Base-by-base conservation (phyloP, 306 rosid species). In the Pachyrhizus erosus region DNA sequence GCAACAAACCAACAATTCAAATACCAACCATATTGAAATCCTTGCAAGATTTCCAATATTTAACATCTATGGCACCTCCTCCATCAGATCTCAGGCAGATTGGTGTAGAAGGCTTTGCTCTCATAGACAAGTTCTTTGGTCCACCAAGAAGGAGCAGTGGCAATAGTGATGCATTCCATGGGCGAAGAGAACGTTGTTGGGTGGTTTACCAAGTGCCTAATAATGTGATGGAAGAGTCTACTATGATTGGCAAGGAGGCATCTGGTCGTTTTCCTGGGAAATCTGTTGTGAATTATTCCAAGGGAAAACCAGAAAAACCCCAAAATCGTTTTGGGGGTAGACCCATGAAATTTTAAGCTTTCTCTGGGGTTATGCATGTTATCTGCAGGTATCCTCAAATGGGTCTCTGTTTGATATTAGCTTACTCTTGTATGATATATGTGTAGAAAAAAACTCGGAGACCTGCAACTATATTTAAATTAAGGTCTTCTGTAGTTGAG, bases 261-360 rank as follows among this genome's bases (percentile, higher is more conserved):
- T 11, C 9, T 21, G 9, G 10, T 55, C 27, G 10, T 23, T 55
- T 55, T 24, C 15, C 17, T 24, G 66, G 14, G 5, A 21, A 2
- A 21, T 29, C 75, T 0, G 54, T 2, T 49, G 70, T 20, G 11
- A 67, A 62, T 48, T 42, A 52, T 24, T 27, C 75, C 15, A 76
- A 58, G 82, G 73, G 57, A 31, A 2, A 2, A 2, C 2, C 2
- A 4, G 34, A 2, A 31, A 83, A 76, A 48, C 27, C 82, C 67
- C 82, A 58, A 9, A 69, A 45, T 69, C 82, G 73, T 69, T 76
- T 2, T 31, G 2, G 86, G 86, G 82, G 86, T 83, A 83, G 74
- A 18, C 57, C 58, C 12, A 8, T 57, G 24, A 76, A 76, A 46
- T 23, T 23, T 57, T 83, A 83, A 70, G 5, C 43, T 33, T 34